Conservation (phyloP, 1,284 basidiomycete genomes). For the Rhizoctonia solani region DNA sequence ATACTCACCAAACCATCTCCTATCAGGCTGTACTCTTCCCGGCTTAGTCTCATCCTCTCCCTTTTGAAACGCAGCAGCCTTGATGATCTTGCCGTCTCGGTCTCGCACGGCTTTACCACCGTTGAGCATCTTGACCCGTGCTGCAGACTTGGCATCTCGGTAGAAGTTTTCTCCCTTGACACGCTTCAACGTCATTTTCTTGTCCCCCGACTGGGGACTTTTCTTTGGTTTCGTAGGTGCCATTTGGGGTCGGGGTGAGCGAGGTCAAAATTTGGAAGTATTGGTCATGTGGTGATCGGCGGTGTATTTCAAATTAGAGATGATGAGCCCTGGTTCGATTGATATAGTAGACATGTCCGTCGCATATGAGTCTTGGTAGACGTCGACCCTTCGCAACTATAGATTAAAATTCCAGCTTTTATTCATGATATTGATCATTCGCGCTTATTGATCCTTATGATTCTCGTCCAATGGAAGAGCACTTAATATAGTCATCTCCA, state of each 20-base stretch:
- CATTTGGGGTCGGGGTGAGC: conserved; percentile 13
- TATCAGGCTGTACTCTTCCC: conserved; percentile 89
- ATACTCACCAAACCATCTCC: conserved; percentile 86
- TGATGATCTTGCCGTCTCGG: conserved; percentile 84
- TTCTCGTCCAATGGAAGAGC: no score
- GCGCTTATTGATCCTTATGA: no score
- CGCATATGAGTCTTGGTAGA: no score
- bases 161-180: conserved; percentile 94
- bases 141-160: conserved; percentile 84
- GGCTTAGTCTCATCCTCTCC: conserved; percentile 85
- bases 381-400: not conserved
- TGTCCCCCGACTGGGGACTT: conserved; percentile 3
- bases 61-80: conserved; percentile 93
- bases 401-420: no score
- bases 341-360: not conserved
- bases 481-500: not conserved
- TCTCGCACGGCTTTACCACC: conserved; percentile 89
- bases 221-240: conserved; percentile 37
- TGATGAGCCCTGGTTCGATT: not conserved
- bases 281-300: conserved; percentile 16
- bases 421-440: no score
- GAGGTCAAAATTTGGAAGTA: conserved; percentile 21
- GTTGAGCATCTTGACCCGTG: conserved; percentile 85
- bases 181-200: conserved; percentile 57
- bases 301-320: not conserved